Evolutionary conservation across 768 basidiomycete species (phyloP).

Genomic region (Termitomyces sp.): DNA sequence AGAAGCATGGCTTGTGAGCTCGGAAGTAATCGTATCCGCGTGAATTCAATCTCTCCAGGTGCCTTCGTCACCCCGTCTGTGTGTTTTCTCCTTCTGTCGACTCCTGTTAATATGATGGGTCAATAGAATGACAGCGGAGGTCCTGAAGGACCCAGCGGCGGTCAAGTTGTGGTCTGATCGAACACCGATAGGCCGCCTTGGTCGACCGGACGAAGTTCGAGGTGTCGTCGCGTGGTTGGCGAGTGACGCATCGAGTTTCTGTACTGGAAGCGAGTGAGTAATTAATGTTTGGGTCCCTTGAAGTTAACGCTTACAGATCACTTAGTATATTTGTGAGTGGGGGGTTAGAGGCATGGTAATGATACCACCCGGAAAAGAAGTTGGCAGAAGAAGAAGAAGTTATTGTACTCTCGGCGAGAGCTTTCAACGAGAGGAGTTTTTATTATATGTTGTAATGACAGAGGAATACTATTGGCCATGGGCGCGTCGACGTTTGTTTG

Average conservation of each 20-base stretch:
- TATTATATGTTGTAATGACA: too few relatives aligned
- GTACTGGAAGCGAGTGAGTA: conserved; percentile 30
- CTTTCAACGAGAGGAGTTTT: too few relatives aligned
- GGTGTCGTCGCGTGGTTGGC: neutral
- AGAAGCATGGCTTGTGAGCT: conserved; percentile 74
- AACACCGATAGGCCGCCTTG: conserved; percentile 69
- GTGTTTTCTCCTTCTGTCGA: neutral
- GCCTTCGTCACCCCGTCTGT: conserved; percentile 59
- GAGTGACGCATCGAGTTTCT: neutral
- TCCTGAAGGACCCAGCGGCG: conserved; percentile 56
- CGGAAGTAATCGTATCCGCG: conserved; percentile 38
- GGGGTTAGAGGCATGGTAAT: conserved; percentile 55
- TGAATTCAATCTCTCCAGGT: conserved; percentile 72
- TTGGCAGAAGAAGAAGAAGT: too few relatives aligned
- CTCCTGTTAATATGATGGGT: neutral
- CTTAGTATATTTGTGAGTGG: conserved; percentile 51
- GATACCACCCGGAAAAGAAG: too few relatives aligned
- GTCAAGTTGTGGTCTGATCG: conserved; percentile 54
- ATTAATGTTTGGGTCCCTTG: neutral
- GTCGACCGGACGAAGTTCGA: conserved; percentile 35
- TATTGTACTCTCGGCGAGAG: too few relatives aligned
- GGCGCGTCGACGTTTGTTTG: too few relatives aligned
- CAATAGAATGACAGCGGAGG: conserved; percentile 67
- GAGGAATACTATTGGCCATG: too few relatives aligned
- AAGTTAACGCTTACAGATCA: too few relatives aligned